phyloP scores from a whole-genome alignment of 2,329 filamentous ascomycete genomes.

The Aspergillus calidoustus region DNA sequence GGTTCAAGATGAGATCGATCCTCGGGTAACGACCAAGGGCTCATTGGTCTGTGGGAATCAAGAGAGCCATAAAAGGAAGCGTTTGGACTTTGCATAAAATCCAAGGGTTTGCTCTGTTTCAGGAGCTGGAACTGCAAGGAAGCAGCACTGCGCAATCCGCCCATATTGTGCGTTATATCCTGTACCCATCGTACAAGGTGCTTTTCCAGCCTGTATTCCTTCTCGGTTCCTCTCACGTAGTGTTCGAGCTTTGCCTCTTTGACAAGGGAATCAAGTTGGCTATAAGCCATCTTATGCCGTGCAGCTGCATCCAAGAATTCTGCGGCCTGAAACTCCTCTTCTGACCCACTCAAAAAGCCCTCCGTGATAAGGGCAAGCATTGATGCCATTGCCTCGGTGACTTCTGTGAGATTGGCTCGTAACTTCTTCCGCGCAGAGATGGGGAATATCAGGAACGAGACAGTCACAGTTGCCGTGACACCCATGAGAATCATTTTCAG shows the following conservation, averaged over 20 bases:
- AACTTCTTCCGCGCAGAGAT: conserved; percentile 76
- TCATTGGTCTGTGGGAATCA: conserved; percentile 28
- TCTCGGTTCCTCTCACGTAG: conserved; percentile 78
- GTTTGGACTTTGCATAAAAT: conserved; percentile 24
- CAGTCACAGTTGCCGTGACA: conserved; percentile 70
- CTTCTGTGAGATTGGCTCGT: conserved; percentile 72
- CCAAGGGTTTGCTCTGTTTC: conserved; percentile 58
- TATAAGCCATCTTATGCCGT: conserved; percentile 69
- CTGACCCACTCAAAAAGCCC: conserved; percentile 81
- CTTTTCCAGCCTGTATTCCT: conserved; percentile 77
- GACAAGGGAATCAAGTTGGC: conserved; percentile 74
- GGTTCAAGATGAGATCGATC: conserved; percentile 58
- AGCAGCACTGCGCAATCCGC: conserved; percentile 86
- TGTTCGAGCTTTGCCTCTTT: conserved; percentile 89
- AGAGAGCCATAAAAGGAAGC: conserved; percentile 22
- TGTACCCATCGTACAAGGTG: conserved; percentile 83
- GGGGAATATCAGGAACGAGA: conserved; percentile 79
- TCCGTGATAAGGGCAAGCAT: conserved; percentile 81
- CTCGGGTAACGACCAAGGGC: conserved; percentile 46
- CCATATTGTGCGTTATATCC: conserved; percentile 82
- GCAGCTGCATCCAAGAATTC: conserved; percentile 67
- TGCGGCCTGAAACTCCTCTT: conserved; percentile 72
- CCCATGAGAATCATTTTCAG: conserved; percentile 84
- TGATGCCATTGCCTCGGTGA: conserved; percentile 75
- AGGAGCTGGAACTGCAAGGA: conserved; percentile 86